Conservation (phyloP, 345 rosid genomes). For the Trapa bicornis region DNA sequence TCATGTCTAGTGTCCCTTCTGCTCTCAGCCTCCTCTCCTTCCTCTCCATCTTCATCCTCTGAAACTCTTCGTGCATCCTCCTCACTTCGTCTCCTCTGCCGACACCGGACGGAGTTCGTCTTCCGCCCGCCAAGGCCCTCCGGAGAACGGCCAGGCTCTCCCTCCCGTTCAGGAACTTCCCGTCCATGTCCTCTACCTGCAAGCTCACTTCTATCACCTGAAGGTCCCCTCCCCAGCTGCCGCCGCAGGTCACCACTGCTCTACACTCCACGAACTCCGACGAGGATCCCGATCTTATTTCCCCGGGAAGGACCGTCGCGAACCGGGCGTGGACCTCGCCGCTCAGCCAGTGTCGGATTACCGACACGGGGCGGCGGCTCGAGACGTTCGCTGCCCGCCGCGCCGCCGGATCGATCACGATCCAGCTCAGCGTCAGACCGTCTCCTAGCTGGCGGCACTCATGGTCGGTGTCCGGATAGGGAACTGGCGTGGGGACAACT, state of each 20-base stretch:
- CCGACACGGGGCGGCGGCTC: slow-evolving; percentile 50
- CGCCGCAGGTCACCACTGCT: slow-evolving; percentile 48
- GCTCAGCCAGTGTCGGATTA: slow-evolving; percentile 64
- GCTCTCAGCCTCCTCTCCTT: slow-evolving; percentile 36
- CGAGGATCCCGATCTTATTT: slow-evolving; percentile 10
- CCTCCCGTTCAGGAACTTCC: slow-evolving; percentile 46
- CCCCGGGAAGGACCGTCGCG: slow-evolving; percentile 17
- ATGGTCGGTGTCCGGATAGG: slow-evolving; percentile 25
- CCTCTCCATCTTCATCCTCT: slow-evolving; percentile 33
- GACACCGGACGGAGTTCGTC: slow-evolving; percentile 18
- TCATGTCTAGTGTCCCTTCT: slow-evolving; percentile 45
- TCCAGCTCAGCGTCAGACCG: slow-evolving; percentile 56
- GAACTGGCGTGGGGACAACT: slow-evolving; percentile 34
- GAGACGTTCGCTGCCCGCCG: slow-evolving; percentile 52
- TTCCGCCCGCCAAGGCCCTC: slow-evolving; percentile 39
- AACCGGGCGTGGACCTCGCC: slow-evolving; percentile 57
- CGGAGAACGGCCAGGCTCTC: slow-evolving; percentile 46
- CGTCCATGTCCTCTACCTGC: slow-evolving; percentile 64
- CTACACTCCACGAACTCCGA: slow-evolving; percentile 34
- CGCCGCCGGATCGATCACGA: slow-evolving; percentile 43
- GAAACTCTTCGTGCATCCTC: slow-evolving; percentile 28
- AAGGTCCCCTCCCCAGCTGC: slow-evolving; percentile 23
- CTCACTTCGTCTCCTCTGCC: slow-evolving; percentile 18
- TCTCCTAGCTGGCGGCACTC: slow-evolving; percentile 24
- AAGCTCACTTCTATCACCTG: slow-evolving; percentile 13